Evolutionary conservation across 2,329 filamentous ascomycete genomes (phyloP).

Genomic region (Xylaria multiplex): DNA sequence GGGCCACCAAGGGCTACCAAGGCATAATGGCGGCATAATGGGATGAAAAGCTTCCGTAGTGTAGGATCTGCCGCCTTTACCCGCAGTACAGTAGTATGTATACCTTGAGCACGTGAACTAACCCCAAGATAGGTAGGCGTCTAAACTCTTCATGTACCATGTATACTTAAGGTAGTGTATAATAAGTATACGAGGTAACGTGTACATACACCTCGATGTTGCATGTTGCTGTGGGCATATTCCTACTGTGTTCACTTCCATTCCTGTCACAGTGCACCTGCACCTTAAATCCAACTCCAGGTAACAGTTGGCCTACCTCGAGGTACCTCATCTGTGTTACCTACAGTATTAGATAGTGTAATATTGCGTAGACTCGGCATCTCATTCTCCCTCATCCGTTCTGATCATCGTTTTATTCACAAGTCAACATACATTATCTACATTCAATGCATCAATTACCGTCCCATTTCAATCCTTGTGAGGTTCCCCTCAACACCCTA

Average conservation of each 20-base stretch:
- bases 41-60: slow-evolving; percentile 33
- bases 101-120: slow-evolving; percentile 21
- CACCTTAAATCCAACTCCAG: background rate
- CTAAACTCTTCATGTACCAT: background rate
- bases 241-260: slow-evolving; percentile 29
- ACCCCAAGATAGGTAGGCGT: slow-evolving; percentile 21
- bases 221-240: background rate
- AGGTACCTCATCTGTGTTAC: background rate
- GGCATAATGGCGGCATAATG: slow-evolving; percentile 3
- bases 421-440: background rate
- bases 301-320: background rate
- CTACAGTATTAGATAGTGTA: background rate
- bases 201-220: background rate
- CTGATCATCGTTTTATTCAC: slow-evolving; percentile 27
- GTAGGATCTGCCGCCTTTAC: slow-evolving; percentile 32
- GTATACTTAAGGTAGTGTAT: background rate
- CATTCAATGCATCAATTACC: slow-evolving; percentile 5
- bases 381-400: slow-evolving; percentile 17
- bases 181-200: too few relatives aligned
- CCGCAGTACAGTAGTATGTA: slow-evolving; percentile 10
- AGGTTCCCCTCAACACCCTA: background rate
- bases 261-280: slow-evolving; percentile 26
- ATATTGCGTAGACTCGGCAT: slow-evolving; percentile 21
- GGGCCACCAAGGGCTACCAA: too few relatives aligned
- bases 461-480: background rate